Percentiles rank a stretch among this genome's conserved stretches.
phyloP scores from a whole-genome alignment of 1,284 basidiomycete species.

The Coriolopsis trogii region DNA sequence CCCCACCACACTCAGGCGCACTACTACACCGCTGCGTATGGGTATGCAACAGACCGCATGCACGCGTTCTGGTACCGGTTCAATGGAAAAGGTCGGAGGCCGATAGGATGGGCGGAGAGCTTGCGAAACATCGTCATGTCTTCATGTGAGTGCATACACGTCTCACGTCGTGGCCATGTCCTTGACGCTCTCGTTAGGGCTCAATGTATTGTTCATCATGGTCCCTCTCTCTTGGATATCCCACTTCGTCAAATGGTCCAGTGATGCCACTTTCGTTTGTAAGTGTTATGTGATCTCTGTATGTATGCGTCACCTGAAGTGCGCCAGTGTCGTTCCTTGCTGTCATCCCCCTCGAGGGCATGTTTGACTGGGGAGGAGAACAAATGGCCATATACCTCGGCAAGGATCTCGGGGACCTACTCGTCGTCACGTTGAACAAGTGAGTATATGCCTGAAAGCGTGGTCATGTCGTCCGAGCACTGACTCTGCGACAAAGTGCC shows the following conservation, averaged over 20 bases:
- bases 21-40: no score
- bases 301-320: not conserved
- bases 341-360: conserved; percentile 58
- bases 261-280: conserved; percentile 42
- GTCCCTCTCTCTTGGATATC: conserved; percentile 67
- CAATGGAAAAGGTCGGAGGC: conserved; percentile 49
- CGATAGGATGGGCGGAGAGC: conserved; percentile 49
- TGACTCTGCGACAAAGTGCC: conserved; percentile 42
- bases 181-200: conserved; percentile 39
- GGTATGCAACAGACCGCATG: conserved; percentile 4
- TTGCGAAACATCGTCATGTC: conserved; percentile 25
- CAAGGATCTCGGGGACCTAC: conserved; percentile 57
- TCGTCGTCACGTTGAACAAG: conserved; percentile 66
- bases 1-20: no score
- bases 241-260: conserved; percentile 43
- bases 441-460: conserved; percentile 29
- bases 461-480: conserved; percentile 26
- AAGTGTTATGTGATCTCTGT: conserved; percentile 21
- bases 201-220: conserved; percentile 64
- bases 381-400: conserved; percentile 63
- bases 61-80: conserved; percentile 50
- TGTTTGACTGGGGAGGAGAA: conserved; percentile 65
- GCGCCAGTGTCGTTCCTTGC: conserved; percentile 54
- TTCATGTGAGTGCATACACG: not conserved
- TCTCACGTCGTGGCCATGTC: not conserved